Evolutionary conservation across 2,329 filamentous ascomycete species (phyloP), one percentile per base, ranked within the genome.

Genomic region (Diplodia scrobiculata): DNA sequence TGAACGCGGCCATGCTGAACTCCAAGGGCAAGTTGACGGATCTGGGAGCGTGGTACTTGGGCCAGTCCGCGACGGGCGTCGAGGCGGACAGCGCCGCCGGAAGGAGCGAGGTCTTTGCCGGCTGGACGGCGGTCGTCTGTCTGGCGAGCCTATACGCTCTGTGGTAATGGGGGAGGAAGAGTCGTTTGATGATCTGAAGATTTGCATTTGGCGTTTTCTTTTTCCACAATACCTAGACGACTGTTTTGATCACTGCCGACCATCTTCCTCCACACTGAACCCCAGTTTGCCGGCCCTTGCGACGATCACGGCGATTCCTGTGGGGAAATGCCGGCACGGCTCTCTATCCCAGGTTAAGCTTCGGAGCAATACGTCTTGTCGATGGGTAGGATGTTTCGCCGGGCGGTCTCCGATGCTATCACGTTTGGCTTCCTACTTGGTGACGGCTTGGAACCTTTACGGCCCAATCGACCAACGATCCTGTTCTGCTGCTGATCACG

Each of bases 1-100:
- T 87, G 3, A 91, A 92, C 68, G 87, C 84, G 1, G 85, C 87
- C 0, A 89, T 95, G 81, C 81, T 94, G 54, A 88, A 86, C 72
- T 80, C 85, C 50, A 81, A 85, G 17, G 91, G 91, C 50, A 73
- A 86, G 68, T 79, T 95, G 68, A 93, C 91, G 1, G 86, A 91
- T 70, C 89, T 94, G 69, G 91, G 91, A 0, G 83, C 84, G 2
- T 90, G 88, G 88, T 95, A 94, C 75, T 76, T 95, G n/a, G 87
- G 91, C 68, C 73, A 82, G 63, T 47, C 68, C 32, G 75, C 74
- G 9, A 78, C 76, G 13, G 76, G 76, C 13, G 76, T 77, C 60
- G 68, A 76, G 36, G 77, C 78, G 17, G 71, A 75, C 66, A 73
- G 75, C 48, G 70, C 69, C 52, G 72, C 68, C 17, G 67, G 38